Evolutionary conservation across 768 basidiomycete species (phyloP), one percentile per base, ranked within the genome.

Genomic region (Phylloporus sp.): DNA sequence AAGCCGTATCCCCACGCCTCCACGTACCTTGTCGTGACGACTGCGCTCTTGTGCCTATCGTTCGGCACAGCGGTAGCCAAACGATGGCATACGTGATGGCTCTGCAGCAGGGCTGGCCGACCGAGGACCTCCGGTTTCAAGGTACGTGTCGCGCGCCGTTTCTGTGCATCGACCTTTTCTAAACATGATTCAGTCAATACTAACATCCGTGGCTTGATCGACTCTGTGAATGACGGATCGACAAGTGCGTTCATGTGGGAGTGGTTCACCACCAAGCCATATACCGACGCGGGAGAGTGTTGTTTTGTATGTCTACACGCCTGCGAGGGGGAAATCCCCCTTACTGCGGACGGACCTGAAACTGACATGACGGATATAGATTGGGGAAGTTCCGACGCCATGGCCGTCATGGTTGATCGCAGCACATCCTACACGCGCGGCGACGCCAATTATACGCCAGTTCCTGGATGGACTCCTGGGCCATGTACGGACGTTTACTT

Each of bases 351-450:
- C 24, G 31, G 28, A 45, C 20, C 9, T 46, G 18, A 26, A n/a
- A 9, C 36, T 20, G 16, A 27, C 34, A 15, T 10, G 34, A 13
- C 11, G 16, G 23, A 27, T n/a, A 15, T 38, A 91, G 88, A 91
- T 92, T 56, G 87, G 88, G 13, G 84, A 86, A 9, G 85, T 91
- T 6, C 85, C 85, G 32, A 97, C 95, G 0, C 95, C 95, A 0
- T 99, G 95, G 95, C 91, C 94, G 13, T 95, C 92, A 0, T 99
- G 95, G 95, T 72, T 91, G 52, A 90, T 98, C 62, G 95, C 91
- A 23, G 91, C 91, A 8, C 87, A 91, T 57, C 86, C 86, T 0
- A 75, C 76, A 12, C 79, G 86, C 15, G 81, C 85, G 26, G 67
- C 80, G 5, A 53, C 78, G 0, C 60, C 66, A 2, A 73, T 73